A percentile compares a stretch with the other conserved stretches of the same genome.
phyloP scores from a whole-genome alignment of 306 rosid species.

The Fragaria nilgerrensis region DNA sequence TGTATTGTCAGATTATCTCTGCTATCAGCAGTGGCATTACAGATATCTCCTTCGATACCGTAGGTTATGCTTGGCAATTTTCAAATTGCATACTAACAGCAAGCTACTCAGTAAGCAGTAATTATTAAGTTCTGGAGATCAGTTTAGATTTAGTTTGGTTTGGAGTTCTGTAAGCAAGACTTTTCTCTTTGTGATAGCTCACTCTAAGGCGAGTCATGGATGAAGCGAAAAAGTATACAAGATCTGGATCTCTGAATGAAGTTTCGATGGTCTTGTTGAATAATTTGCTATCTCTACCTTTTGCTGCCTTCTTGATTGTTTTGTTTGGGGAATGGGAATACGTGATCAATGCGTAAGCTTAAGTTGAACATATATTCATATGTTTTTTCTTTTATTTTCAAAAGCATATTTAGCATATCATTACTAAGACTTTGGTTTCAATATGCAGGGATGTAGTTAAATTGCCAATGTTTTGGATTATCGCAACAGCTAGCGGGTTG shows the following conservation, averaged over 20 bases:
- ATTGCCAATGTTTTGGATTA: conserved; percentile 67
- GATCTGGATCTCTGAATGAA: conserved; percentile 79
- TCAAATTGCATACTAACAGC: conserved; percentile 76
- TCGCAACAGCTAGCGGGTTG: conserved; percentile 78
- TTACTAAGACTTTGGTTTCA: conserved; percentile 18
- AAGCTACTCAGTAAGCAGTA: conserved; percentile 65
- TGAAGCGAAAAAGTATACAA: conserved; percentile 71
- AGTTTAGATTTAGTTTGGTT: conserved; percentile 7
- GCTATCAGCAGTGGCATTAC: conserved; percentile 80
- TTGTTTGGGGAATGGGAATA: conserved; percentile 76
- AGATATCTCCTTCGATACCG: conserved; percentile 69
- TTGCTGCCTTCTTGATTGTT: conserved; percentile 60
- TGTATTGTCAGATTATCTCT: conserved; percentile 65
- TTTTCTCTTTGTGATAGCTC: conserved; percentile 46
- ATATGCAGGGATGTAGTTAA: conserved; percentile 62
- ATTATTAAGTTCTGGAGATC: neutral
- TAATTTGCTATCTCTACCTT: conserved; percentile 74
- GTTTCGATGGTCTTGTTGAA: conserved; percentile 94
- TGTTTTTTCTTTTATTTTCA: neutral
- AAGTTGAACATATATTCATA: conserved; percentile 3
- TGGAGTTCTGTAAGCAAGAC: neutral
- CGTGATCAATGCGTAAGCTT: conserved; percentile 64
- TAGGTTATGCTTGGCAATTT: conserved; percentile 84
- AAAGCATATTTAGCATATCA: conserved; percentile 8
- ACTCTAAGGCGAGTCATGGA: conserved; percentile 84